Evolutionary conservation across 331 rosid species (phyloP), one percentile per base, ranked within the genome.

Genomic region (Rosa hybrid): DNA sequence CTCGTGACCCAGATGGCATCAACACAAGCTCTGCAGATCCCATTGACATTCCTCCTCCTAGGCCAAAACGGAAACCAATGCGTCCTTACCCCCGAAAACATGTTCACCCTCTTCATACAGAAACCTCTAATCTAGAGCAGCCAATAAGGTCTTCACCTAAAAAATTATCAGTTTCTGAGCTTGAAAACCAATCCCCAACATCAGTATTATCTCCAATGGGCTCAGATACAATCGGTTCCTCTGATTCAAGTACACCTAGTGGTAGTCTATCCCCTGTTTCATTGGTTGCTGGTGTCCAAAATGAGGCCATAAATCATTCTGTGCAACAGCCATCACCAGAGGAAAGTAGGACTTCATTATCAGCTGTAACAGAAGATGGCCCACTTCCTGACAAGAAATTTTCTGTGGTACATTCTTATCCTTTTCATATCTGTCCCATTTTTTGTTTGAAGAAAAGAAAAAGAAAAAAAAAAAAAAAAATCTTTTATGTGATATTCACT

Each of bases 41-140:
- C 6, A 83, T 94, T 78, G 92, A 90, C 81, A 94, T 94, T 57
- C 98, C 98, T 38, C 97, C 98, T 64, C 97, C 98, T 7, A 83
- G 98, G 42, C 97, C 97, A 2, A 94, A 94, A 39, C 81, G 93
- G 70, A 94, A 90, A 82, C 98, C 98, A 9, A 87, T 68, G 77
- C 97, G 89, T 87, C 97, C 98, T 79, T 94, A 94, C 80, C 98
- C 98, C 8, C 92, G 97, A 16, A 94, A 94, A 77, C 87, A 81
- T 77, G 88, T 79, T 6, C 84, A 84, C 70, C 87, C 67, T 1
- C 44, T 76, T 21, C 83, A 34, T n/a, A 86, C 75, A 21, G 88
- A 83, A 72, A 44, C 68, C 77, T 77, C 79, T 30, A 48, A 39
- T 67, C 50, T 53, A 59, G 88, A 89, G 64, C 88, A 80, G 69